phyloP scores from a whole-genome alignment of 345 rosid genomes.

The Lumnitzera littorea region DNA sequence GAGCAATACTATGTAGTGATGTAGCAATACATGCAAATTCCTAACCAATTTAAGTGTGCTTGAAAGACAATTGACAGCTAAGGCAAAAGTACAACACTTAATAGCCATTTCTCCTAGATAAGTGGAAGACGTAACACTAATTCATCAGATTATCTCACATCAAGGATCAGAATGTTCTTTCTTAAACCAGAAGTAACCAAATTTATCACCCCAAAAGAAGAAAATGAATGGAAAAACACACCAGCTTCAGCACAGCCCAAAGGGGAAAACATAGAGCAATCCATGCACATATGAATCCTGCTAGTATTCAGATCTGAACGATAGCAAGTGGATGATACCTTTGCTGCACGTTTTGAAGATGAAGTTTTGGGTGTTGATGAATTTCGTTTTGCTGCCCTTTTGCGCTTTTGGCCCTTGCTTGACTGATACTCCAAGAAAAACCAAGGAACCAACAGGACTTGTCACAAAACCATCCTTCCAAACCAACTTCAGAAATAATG shows the following conservation, averaged over 20 bases:
- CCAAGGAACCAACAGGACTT: background rate
- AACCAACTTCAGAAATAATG: background rate
- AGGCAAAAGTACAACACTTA: no score
- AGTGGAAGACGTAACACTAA: no score
- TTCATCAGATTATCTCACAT: no score
- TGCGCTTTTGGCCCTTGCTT: slow-evolving; percentile 64
- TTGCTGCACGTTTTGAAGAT: slow-evolving; percentile 43
- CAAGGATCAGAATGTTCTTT: no score
- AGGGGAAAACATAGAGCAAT: no score
- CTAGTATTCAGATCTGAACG: background rate
- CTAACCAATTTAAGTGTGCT: no score
- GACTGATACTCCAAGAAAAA: slow-evolving; percentile 29
- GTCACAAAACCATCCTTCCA: background rate
- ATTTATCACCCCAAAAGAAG: background rate
- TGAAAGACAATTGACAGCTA: no score
- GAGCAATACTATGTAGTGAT: background rate
- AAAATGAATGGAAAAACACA: background rate
- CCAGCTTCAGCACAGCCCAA: background rate
- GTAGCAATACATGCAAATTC: no score
- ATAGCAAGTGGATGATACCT: slow-evolving; percentile 36
- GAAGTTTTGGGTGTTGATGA: slow-evolving; percentile 39
- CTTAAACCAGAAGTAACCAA: no score
- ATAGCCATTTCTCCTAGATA: no score
- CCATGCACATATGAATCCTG: background rate
- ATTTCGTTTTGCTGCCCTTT: slow-evolving; percentile 41